Evolutionary conservation across 2,329 filamentous ascomycete genomes (phyloP).

Genomic region (Aureobasidium leucospermi): DNA sequence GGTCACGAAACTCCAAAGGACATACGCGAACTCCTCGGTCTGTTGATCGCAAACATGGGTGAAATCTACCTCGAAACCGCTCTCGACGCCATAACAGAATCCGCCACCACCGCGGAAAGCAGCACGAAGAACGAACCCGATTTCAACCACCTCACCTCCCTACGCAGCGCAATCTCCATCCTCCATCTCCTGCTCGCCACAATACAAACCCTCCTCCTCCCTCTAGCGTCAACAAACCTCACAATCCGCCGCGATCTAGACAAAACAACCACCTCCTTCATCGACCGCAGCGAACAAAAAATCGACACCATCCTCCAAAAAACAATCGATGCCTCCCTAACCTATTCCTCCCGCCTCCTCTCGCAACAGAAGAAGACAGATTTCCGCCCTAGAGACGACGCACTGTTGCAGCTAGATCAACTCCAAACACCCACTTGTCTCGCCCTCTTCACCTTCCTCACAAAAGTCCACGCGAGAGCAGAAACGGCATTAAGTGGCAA

Average conservation of each 20-base stretch:
- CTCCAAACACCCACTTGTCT: slow-evolving; percentile 82
- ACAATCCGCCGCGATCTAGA: slow-evolving; percentile 87
- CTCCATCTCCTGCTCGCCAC: slow-evolving; percentile 91
- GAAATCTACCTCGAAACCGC: slow-evolving; percentile 66
- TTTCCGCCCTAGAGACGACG: slow-evolving; percentile 78
- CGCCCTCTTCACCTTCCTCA: slow-evolving; percentile 71
- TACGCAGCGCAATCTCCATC: slow-evolving; percentile 78
- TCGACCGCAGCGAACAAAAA: slow-evolving; percentile 77
- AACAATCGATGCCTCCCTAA: slow-evolving; percentile 64
- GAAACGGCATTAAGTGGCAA: slow-evolving; percentile 68
- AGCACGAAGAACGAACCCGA: slow-evolving; percentile 75
- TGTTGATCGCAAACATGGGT: slow-evolving; percentile 81
- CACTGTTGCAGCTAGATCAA: slow-evolving; percentile 57
- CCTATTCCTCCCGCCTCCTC: slow-evolving; percentile 68
- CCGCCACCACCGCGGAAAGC: slow-evolving; percentile 68
- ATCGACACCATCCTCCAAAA: slow-evolving; percentile 64
- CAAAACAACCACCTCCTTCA: slow-evolving; percentile 65
- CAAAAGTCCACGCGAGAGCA: slow-evolving; percentile 53
- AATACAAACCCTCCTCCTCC: slow-evolving; percentile 81
- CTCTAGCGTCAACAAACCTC: slow-evolving; percentile 79
- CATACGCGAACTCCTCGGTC: slow-evolving; percentile 72
- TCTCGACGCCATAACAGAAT: slow-evolving; percentile 64
- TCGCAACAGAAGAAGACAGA: slow-evolving; percentile 78
- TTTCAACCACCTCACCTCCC: slow-evolving; percentile 68
- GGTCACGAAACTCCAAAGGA: slow-evolving; percentile 89